Evolutionary conservation across 306 rosid genomes (phyloP).

Genomic region (Casuarina equisetifolia): DNA sequence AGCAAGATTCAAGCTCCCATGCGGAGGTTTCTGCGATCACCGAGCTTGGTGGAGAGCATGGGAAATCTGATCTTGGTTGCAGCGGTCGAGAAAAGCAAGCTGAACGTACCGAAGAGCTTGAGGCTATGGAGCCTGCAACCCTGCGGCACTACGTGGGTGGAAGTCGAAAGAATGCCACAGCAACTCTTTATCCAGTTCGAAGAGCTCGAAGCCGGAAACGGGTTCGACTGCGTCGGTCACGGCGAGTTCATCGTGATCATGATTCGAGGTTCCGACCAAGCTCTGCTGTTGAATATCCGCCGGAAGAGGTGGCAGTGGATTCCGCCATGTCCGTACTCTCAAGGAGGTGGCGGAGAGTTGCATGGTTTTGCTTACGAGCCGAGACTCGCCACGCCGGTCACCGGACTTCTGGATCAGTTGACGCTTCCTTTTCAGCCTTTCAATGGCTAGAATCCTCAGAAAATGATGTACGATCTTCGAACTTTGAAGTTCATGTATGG

Average conservation of each 20-base stretch:
- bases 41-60: slow-evolving; percentile 60
- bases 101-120: slow-evolving; percentile 80
- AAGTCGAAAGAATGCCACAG: slow-evolving; percentile 93
- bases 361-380: slow-evolving; percentile 92
- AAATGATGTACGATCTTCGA: too few relatives aligned
- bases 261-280: slow-evolving; percentile 56
- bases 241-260: slow-evolving; percentile 70
- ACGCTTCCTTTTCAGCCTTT: slow-evolving; percentile 55
- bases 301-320: slow-evolving; percentile 91
- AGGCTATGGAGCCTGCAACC: slow-evolving; percentile 79
- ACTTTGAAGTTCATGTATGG: neutral
- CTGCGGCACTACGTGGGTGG: slow-evolving; percentile 85
- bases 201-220: slow-evolving; percentile 62
- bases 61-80: slow-evolving; percentile 71
- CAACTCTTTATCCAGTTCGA: slow-evolving; percentile 68
- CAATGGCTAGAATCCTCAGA: slow-evolving; percentile 16
- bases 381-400: slow-evolving; percentile 74
- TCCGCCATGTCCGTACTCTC: slow-evolving; percentile 78
- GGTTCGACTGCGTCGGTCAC: slow-evolving; percentile 74
- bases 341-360: slow-evolving; percentile 36
- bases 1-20: slow-evolving; percentile 91
- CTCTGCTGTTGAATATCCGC: slow-evolving; percentile 57
- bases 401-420: slow-evolving; percentile 70
- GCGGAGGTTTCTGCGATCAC: slow-evolving; percentile 77
- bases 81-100: slow-evolving; percentile 87